Percentiles rank a stretch among this genome's conserved stretches.
Conservation (phyloP, 2,329 filamentous ascomycete species). For the Simplicillium aogashimaense region DNA sequence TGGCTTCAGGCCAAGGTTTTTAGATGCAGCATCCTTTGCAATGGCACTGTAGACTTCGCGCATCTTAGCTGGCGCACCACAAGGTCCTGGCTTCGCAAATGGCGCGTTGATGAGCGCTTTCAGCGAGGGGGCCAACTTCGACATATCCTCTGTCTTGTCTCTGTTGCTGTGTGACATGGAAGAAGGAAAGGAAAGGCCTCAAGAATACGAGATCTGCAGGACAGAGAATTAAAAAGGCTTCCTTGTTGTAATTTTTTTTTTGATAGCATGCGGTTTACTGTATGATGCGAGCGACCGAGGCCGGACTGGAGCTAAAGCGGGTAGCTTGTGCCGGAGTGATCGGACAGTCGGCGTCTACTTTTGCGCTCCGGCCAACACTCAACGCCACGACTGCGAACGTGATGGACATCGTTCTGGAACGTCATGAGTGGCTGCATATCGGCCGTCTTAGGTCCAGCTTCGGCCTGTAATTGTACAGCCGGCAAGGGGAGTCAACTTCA, state of each 20-base stretch:
- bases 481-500: no score
- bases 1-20: constrained; percentile 50
- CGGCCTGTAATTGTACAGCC: no score
- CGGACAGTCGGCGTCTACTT: constrained; percentile 3
- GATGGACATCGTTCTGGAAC: no score
- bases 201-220: neutral
- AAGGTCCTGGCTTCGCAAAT: constrained; percentile 54
- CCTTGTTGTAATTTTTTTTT: neutral
- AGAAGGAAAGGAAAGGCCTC: neutral
- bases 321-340: neutral
- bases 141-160: constrained; percentile 38
- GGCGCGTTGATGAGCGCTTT: constrained; percentile 67
- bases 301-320: neutral
- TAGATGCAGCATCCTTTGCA: constrained; percentile 49
- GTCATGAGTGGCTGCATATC: no score
- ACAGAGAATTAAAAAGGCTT: constrained; percentile 1
- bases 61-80: constrained; percentile 54
- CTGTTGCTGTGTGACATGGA: constrained; percentile 4
- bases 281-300: neutral
- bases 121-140: constrained; percentile 60
- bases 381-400: no score
- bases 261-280: neutral
- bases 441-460: no score
- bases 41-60: constrained; percentile 54
- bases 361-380: constrained; percentile 2